Conservation (phyloP, 2,329 filamentous ascomycete genomes). For the Ilyonectria destructans region DNA sequence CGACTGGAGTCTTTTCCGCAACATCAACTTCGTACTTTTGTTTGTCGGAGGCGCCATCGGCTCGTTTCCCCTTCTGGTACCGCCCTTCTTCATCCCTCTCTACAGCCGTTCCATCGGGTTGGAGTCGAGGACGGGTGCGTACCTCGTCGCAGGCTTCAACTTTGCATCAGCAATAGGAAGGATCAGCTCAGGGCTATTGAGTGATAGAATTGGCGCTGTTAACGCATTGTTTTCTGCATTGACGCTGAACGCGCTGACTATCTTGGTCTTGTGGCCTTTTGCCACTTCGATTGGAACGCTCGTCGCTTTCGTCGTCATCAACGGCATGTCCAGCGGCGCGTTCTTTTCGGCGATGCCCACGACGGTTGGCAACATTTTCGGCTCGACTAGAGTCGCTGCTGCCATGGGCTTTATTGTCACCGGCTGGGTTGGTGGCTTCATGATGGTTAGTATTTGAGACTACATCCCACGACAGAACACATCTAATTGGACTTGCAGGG, state of each 20-base stretch:
- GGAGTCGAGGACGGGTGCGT: conserved; percentile 65
- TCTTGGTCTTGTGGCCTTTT: conserved; percentile 73
- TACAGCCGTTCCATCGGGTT: conserved; percentile 68
- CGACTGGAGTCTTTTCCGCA: conserved; percentile 66
- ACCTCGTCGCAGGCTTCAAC: conserved; percentile 72
- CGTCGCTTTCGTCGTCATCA: conserved; percentile 70
- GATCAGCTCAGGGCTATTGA: conserved; percentile 66
- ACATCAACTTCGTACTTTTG: conserved; percentile 66
- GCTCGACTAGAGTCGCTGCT: conserved; percentile 66
- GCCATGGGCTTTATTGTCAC: conserved; percentile 75
- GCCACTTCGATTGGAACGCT: conserved; percentile 67
- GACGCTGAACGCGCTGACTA: conserved; percentile 67
- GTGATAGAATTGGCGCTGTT: conserved; percentile 67
- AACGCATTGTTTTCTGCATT: conserved; percentile 68
- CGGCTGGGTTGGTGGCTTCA: conserved; percentile 73
- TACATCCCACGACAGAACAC: neutral
- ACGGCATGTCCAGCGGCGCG: conserved; percentile 71
- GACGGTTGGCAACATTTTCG: conserved; percentile 72
- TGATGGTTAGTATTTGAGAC: conserved; percentile 59
- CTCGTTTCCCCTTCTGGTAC: conserved; percentile 72
- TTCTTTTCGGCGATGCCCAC: conserved; percentile 76
- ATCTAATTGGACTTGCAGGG: conserved; percentile 34
- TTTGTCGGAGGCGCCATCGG: conserved; percentile 68
- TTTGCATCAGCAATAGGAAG: conserved; percentile 71
- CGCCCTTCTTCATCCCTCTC: conserved; percentile 72